Evolutionary conservation across 106 monocot genomes (phyloP), one percentile per base, ranked within the genome.

Genomic region (Dendrobium nobile): DNA sequence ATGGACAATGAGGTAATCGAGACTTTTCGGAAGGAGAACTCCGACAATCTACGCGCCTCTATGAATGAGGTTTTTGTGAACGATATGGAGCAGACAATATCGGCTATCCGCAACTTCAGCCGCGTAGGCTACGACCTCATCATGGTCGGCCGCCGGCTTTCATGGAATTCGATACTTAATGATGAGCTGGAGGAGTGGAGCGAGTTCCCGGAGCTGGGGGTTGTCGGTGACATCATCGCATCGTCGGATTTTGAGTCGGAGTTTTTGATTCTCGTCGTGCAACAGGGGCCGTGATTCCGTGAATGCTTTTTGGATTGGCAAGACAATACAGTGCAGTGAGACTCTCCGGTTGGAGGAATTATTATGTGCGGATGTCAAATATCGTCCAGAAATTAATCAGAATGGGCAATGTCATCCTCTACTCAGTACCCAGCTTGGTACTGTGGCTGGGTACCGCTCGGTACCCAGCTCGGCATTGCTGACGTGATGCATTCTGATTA

Each of bases 111-210:
- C 37, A 85, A 88, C 77, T 82, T 87, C 41, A 45, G 87, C 19
- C 87, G 86, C 48, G 90, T 88, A 6, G 88, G 88, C 2, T 78
- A 77, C 48, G 92, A 90, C 2, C 40, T 92, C 47, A 68, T 80
- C 4, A 77, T 95, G 40, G 88, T 90, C 4, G 83, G 79, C 16
- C 85, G 92, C 5, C 87, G 84, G 16, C 77, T 28, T n/a, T 24
- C 47, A 5, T 77, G 77, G 77, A 54, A 47, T 2, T 77, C 77
- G 48, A 47, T 48, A 24, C 51, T 77, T 19, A 54, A 48, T 20
- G 67, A 67, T 40, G 82, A 75, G 41, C 13, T 82, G 82, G 70
- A 67, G 67, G 82, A 78, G 77, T 82, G 82, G 82, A 70, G 77
- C 70, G 82, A 82, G 51, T 78, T 42, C 41, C 82, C 77, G 51